phyloP scores from a whole-genome alignment of 192 early-diverging fungal species.

The Podila verticillata region DNA sequence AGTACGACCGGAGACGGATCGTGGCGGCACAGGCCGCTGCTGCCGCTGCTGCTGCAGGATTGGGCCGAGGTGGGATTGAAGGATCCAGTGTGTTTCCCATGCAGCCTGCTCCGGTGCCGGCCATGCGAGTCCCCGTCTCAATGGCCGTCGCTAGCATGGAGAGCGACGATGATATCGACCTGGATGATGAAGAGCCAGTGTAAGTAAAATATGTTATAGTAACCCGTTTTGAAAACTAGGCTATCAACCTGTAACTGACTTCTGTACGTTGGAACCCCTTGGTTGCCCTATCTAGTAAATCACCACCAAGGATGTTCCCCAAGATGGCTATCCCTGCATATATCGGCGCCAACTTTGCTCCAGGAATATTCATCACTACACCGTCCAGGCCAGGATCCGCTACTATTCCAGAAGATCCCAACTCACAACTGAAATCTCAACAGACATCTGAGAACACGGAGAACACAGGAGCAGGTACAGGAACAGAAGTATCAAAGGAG shows the following conservation, averaged over 20 bases:
- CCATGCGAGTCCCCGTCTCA: constrained; percentile 31
- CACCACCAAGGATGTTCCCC: constrained; percentile 37
- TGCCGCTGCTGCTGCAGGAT: constrained; percentile 52
- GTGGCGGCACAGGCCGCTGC: constrained; percentile 61
- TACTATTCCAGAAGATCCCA: constrained; percentile 47
- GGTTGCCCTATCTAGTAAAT: constrained; percentile 32
- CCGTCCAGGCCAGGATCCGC: constrained; percentile 56
- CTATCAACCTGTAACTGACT: too few species aligned
- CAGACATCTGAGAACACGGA: not conserved
- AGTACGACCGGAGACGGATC: constrained; percentile 51
- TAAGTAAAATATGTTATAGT: constrained; percentile 8
- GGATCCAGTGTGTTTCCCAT: constrained; percentile 20
- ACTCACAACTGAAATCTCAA: constrained; percentile 14
- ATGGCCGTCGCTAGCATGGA: constrained; percentile 53
- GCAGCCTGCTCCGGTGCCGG: constrained; percentile 33
- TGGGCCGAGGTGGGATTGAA: constrained; percentile 48
- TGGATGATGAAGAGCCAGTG: constrained; percentile 70
- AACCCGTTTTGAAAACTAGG: not conserved
- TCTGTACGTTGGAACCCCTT: not conserved
- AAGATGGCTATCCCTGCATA: constrained; percentile 46
- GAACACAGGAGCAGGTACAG: constrained; percentile 2
- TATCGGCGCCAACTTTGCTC: constrained; percentile 50
- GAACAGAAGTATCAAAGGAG: not conserved
- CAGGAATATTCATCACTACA: constrained; percentile 57
- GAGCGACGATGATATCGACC: constrained; percentile 70